Percentiles rank a stretch among this genome's conserved stretches.
These are phyloP conservation scores for Rhodotorula sp. DNA, from an alignment of 1,284 basidiomycete genomes.

Conservation along the genomic window DNA sequence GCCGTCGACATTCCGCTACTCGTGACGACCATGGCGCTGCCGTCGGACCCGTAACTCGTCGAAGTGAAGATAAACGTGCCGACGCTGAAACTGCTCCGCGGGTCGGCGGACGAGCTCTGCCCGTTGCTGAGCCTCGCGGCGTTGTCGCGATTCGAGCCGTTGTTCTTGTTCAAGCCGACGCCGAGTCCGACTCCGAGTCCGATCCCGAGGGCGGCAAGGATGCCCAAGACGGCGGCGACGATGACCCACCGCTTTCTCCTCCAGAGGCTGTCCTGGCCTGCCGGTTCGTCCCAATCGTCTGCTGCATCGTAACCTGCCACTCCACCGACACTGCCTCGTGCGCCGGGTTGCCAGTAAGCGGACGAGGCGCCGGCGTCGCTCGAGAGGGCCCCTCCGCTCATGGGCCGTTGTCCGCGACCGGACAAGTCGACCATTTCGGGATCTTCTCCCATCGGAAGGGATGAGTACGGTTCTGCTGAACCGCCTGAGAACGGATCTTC, in stretches of 20 bases:
- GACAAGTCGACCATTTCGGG: conserved; percentile 35
- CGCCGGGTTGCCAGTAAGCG: conserved; percentile 34
- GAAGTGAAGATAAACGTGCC: conserved; percentile 16
- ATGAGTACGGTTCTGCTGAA: neutral
- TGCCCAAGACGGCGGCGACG: conserved; percentile 16
- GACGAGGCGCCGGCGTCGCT: conserved; percentile 8
- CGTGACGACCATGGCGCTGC: neutral
- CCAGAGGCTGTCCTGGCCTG: conserved; percentile 12
- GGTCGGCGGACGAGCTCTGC: neutral
- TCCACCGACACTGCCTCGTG: neutral
- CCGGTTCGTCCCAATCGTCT: conserved; percentile 18
- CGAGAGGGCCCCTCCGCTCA: neutral
- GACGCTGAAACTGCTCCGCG: conserved; percentile 7
- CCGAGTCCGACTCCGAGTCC: conserved; percentile 34
- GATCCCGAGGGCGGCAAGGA: conserved; percentile 22
- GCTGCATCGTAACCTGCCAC: conserved; percentile 6
- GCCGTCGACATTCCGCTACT: neutral
- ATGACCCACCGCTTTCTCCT: conserved; percentile 9
- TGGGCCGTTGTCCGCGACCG: neutral
- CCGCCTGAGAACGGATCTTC: conserved; percentile 12
- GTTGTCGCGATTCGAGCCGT: conserved; percentile 2
- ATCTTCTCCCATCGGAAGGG: conserved; percentile 11
- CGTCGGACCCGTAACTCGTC: conserved; percentile 7
- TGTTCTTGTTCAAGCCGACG: conserved; percentile 24
- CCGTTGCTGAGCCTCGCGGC: conserved; percentile 15